Evolutionary conservation across 495 filamentous ascomycete genomes (phyloP).

Genomic region (Aspergillus bertholletiae): DNA sequence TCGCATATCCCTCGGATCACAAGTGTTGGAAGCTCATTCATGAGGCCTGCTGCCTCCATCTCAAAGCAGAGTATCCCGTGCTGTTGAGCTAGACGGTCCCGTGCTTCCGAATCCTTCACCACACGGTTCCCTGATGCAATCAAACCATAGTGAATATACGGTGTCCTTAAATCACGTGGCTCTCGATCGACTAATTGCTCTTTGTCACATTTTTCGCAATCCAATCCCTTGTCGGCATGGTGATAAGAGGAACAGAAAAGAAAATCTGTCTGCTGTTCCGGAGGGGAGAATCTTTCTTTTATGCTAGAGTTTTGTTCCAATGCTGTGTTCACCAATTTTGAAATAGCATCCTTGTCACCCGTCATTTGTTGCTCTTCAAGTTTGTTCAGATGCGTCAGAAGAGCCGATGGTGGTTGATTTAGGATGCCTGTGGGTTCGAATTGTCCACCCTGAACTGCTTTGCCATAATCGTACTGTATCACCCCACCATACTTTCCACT

Average conservation of each 20-base stretch:
- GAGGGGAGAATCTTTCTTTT: slow-evolving; percentile 12
- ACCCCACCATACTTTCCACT: too few relatives aligned
- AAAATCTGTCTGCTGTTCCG: slow-evolving; percentile 12
- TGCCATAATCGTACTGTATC: background rate
- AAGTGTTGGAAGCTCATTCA: too few relatives aligned
- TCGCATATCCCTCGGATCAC: too few relatives aligned
- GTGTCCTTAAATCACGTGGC: background rate
- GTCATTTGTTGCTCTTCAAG: background rate
- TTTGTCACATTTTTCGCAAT: background rate
- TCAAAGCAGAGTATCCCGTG: background rate
- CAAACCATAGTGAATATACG: background rate
- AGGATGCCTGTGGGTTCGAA: background rate
- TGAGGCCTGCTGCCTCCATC: too few relatives aligned
- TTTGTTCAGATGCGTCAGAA: background rate
- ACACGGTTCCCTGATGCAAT: too few relatives aligned
- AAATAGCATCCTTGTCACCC: background rate
- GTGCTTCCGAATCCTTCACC: background rate
- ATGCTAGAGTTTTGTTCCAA: slow-evolving; percentile 8
- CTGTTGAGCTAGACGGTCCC: background rate
- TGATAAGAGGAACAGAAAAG: slow-evolving; percentile 19
- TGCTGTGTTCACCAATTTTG: background rate
- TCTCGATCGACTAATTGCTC: background rate
- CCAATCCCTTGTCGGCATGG: background rate
- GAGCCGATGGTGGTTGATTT: background rate
- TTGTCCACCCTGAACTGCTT: background rate